These are phyloP conservation scores for Eimeria sp. DNA, from an alignment of 169 alveolate genomes.

Conservation along the genomic window DNA sequence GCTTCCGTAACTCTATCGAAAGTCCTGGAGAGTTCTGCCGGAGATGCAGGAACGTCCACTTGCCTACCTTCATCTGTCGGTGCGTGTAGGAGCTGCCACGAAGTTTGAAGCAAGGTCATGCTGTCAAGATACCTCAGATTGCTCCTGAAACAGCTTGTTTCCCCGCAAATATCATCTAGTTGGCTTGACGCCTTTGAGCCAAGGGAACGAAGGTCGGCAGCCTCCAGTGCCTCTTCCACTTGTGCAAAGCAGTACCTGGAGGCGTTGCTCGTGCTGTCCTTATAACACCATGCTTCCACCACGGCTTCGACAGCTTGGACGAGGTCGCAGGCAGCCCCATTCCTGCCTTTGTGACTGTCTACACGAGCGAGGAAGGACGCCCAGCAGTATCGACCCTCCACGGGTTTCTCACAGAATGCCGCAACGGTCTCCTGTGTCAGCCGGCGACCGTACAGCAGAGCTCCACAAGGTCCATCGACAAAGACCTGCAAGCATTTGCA, in stretches of 20 bases:
- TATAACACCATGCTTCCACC: constrained; percentile 87
- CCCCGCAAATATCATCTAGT: constrained; percentile 82
- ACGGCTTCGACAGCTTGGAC: constrained; percentile 82
- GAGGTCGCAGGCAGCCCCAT: constrained; percentile 85
- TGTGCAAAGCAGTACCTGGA: constrained; percentile 83
- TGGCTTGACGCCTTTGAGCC: constrained; percentile 59
- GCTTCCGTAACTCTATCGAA: neutral
- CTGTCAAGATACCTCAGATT: constrained; percentile 86
- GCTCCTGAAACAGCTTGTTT: constrained; percentile 83
- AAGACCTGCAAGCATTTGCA: constrained; percentile 32
- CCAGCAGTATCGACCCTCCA: constrained; percentile 83
- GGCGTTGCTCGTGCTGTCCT: constrained; percentile 55
- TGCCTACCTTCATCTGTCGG: constrained; percentile 19
- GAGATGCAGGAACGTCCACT: neutral
- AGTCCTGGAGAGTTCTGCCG: neutral
- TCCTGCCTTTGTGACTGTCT: constrained; percentile 64
- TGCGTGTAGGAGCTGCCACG: constrained; percentile 85
- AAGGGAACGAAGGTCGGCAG: constrained; percentile 56
- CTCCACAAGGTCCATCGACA: constrained; percentile 83
- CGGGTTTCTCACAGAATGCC: constrained; percentile 74
- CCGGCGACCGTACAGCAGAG: constrained; percentile 76
- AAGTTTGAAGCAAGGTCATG: constrained; percentile 86
- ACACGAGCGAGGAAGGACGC: constrained; percentile 82
- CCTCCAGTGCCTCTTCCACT: constrained; percentile 78
- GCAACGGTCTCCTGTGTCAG: constrained; percentile 70